Conservation (phyloP, 306 rosid species). For the Adenanthera pavonina region DNA sequence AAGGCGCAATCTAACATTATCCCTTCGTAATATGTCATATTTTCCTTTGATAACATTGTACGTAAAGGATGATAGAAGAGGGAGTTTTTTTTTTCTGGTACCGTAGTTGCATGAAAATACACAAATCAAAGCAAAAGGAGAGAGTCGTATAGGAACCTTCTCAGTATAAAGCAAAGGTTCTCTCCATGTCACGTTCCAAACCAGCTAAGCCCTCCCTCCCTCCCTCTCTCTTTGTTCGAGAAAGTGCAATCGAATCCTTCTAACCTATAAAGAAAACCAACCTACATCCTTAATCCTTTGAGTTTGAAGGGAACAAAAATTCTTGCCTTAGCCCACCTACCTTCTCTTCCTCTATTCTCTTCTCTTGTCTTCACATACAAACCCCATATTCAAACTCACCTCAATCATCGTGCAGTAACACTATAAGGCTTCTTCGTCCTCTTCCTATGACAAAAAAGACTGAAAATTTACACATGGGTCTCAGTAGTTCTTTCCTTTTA, state of each 20-base stretch:
- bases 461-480: slow-evolving; percentile 38
- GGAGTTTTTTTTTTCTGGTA: slow-evolving; percentile 31
- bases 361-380: not conserved
- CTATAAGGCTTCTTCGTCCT: slow-evolving; percentile 12
- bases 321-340: slow-evolving; percentile 33
- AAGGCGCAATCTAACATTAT: not conserved
- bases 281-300: slow-evolving; percentile 36
- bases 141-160: slow-evolving; percentile 47
- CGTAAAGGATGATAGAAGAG: slow-evolving; percentile 42
- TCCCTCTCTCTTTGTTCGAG: slow-evolving; percentile 36
- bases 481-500: slow-evolving; percentile 32
- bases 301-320: slow-evolving; percentile 43
- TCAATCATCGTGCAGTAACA: slow-evolving; percentile 28
- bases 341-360: slow-evolving; percentile 34
- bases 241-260: slow-evolving; percentile 59
- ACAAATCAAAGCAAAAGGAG: slow-evolving; percentile 60
- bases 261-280: slow-evolving; percentile 65
- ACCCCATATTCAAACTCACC: slow-evolving; percentile 22
- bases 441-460: slow-evolving; percentile 7
- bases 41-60: slow-evolving; percentile 35
- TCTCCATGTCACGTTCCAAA: slow-evolving; percentile 58
- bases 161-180: slow-evolving; percentile 59
- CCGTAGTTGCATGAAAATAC: slow-evolving; percentile 58
- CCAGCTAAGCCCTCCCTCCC: slow-evolving; percentile 48
- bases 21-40: not conserved